Evolutionary conservation across 805 yeast genomes (phyloP).

Genomic region (Cyberlindnera mycetangii): DNA sequence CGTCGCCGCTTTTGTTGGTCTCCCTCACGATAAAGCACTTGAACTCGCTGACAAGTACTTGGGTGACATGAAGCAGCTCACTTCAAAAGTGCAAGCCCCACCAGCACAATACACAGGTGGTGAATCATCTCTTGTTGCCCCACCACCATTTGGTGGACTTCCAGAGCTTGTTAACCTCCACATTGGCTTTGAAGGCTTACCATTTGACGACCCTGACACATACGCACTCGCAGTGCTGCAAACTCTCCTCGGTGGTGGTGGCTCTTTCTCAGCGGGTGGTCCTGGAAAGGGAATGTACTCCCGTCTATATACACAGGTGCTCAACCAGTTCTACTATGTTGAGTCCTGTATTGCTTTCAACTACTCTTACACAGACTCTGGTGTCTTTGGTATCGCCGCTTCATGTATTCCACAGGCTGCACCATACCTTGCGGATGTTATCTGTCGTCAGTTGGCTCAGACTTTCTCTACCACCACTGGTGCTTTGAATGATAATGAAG

Average conservation of each 20-base stretch:
- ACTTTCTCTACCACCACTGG: slow-evolving; percentile 53
- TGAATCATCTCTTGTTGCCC: slow-evolving; percentile 50
- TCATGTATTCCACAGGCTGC: slow-evolving; percentile 87
- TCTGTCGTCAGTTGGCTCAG: slow-evolving; percentile 58
- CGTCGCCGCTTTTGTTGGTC: slow-evolving; percentile 87
- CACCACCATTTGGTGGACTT: slow-evolving; percentile 46
- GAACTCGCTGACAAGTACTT: slow-evolving; percentile 59
- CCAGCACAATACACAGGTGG: slow-evolving; percentile 60
- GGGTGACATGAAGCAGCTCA: slow-evolving; percentile 51
- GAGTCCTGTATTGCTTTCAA: slow-evolving; percentile 87
- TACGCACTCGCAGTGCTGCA: slow-evolving; percentile 90
- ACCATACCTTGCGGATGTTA: slow-evolving; percentile 74
- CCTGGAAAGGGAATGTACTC: slow-evolving; percentile 99
- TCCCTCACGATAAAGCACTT: slow-evolving; percentile 66
- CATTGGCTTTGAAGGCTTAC: slow-evolving; percentile 83
- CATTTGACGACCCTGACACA: slow-evolving; percentile 79
- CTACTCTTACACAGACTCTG: slow-evolving; percentile 87
- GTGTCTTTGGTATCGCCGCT: slow-evolving; percentile 84
- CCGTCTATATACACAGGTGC: slow-evolving; percentile 83
- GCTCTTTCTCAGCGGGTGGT: slow-evolving; percentile 97
- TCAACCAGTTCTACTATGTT: slow-evolving; percentile 87
- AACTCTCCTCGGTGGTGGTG: slow-evolving; percentile 92
- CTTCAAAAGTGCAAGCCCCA: slow-evolving; percentile 29
- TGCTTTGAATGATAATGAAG: slow-evolving; percentile 68
- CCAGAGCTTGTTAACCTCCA: slow-evolving; percentile 78